Conservation (phyloP, 2,329 filamentous ascomycete genomes). For the Microsporum ferrugineum region DNA sequence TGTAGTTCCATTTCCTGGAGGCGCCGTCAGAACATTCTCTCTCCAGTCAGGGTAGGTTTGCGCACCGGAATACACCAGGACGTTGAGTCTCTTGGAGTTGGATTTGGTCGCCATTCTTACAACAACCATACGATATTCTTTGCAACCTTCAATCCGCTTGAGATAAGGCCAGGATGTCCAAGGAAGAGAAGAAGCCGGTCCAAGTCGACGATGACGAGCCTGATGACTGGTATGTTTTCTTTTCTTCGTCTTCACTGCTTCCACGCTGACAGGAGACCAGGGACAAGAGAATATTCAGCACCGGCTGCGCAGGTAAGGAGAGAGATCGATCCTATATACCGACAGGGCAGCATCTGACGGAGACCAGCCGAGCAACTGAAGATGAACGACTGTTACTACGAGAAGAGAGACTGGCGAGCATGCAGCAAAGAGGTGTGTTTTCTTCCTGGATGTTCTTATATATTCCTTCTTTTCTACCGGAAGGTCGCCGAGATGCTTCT, state of each 20-base stretch:
- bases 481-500: not conserved
- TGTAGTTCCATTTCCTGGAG: slow-evolving; percentile 67
- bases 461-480: not conserved
- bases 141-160: not conserved
- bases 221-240: slow-evolving; percentile 68
- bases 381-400: slow-evolving; percentile 91
- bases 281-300: slow-evolving; percentile 97
- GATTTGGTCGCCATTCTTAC: slow-evolving; percentile 21
- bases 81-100: slow-evolving; percentile 54
- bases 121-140: not conserved
- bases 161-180: slow-evolving; percentile 40
- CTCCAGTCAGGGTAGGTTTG: slow-evolving; percentile 19
- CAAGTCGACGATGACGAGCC: slow-evolving; percentile 58
- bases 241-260: not conserved
- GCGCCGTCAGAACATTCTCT: slow-evolving; percentile 22
- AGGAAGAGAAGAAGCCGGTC: slow-evolving; percentile 36
- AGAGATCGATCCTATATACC: not conserved
- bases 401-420: slow-evolving; percentile 88
- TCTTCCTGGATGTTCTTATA: not conserved
- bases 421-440: slow-evolving; percentile 74
- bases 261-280: slow-evolving; percentile 37
- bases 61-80: slow-evolving; percentile 82
- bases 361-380: slow-evolving; percentile 56
- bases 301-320: slow-evolving; percentile 69
- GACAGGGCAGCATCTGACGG: not conserved